These are phyloP conservation scores for Sugiyamaella valdiviana DNA, from an alignment of 805 yeast genomes.

Conservation along the genomic window DNA sequence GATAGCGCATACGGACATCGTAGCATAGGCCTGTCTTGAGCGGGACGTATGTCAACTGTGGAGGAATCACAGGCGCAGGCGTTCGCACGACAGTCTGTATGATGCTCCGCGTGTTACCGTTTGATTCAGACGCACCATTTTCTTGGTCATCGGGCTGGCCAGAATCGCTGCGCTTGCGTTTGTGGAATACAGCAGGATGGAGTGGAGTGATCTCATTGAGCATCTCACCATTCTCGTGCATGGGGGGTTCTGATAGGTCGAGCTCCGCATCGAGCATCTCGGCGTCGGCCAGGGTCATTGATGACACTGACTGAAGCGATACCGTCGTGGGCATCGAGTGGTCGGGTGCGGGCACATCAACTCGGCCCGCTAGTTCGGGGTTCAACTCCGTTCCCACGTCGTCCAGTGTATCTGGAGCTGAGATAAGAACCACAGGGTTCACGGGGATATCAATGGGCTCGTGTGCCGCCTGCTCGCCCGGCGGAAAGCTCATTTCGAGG, in stretches of 20 bases:
- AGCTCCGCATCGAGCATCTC: background rate
- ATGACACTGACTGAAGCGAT: background rate
- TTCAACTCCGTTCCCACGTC: background rate
- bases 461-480: background rate
- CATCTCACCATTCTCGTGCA: background rate
- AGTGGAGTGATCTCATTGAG: background rate
- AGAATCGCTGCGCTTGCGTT: background rate
- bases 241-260: background rate
- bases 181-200: background rate
- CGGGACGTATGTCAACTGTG: conserved; percentile 64
- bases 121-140: background rate
- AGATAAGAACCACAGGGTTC: background rate
- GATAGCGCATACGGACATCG: conserved; percentile 96
- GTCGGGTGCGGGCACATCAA: too few relatives aligned
- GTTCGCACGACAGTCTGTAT: background rate
- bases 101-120: background rate
- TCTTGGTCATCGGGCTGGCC: background rate
- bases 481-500: background rate
- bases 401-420: background rate
- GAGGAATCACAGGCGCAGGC: conserved; percentile 26
- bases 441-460: background rate
- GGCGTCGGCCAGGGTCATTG: background rate
- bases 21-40: conserved; percentile 90
- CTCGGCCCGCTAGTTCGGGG: background rate
- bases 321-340: background rate